Base-by-base conservation (phyloP, 768 basidiomycete species). In the Gautieria morchelliformis region DNA sequence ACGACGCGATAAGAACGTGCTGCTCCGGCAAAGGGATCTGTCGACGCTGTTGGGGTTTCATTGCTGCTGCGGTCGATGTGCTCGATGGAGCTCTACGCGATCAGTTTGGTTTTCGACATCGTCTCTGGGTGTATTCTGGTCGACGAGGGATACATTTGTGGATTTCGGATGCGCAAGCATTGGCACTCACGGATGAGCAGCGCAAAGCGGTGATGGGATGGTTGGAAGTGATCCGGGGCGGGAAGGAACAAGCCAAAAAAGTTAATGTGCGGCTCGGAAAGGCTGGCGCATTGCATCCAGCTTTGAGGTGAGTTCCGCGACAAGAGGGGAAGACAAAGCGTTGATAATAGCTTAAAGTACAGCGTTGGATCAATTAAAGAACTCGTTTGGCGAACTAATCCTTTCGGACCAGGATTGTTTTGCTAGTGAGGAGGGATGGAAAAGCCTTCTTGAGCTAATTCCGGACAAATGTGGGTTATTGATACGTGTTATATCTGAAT, bases 111-210 rank as follows among this genome's bases (percentile, higher is more conserved):
- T 99, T 87, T 70, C 72, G 79, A 47, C 85, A 92, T 64, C 79
- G 98, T 30, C 75, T 99, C 11, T 99, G 95, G 95, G 94, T 98
- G 32, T 99, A 98, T 71, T 98, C 96, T 8, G 96, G 96, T 58
- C 87, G 96, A 37, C 87, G 96, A 71, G 96, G 96, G 53, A 99
- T 99, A 63, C 96, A 99, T 76, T 78, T 93, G 68, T 99, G 96
- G 96, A 84, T 99, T 61, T 91, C 89, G 2, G 96, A 99, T 70
- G 73, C 78, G 37, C 81, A 86, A 56, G 96, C 95, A 2, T 79
- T 97, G 76, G 84, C 79, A 55, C 76, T 98, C 49, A 94, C 89
- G 10, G 96, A 99, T 66, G 91, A 95, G 56, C 85, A 95, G 69
- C 77, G 96, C 24, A 84, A 80, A 66, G 81, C 92, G 0, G 72